Percentiles rank a stretch among this genome's conserved stretches.
Conservation (phyloP, 148 eudicot genomes). For the Vaccinium darrowii region DNA sequence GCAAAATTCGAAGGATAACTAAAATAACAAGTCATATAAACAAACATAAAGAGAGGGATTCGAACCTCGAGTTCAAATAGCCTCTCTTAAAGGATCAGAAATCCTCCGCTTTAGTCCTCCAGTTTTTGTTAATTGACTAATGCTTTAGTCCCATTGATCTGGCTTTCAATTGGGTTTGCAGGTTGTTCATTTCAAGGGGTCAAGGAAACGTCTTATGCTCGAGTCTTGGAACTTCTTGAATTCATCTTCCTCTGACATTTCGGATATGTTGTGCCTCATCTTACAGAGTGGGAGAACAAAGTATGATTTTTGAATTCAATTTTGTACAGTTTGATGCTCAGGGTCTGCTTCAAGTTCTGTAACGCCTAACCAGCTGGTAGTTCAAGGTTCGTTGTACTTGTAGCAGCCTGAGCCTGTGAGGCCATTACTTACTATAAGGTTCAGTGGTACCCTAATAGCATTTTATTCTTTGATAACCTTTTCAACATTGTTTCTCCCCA, state of each 20-base stretch:
- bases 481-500: not conserved
- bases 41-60: not conserved
- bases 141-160: not conserved
- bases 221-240: constrained; percentile 86
- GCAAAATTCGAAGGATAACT: not conserved
- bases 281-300: constrained; percentile 87
- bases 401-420: not conserved
- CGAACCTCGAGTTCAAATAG: not conserved
- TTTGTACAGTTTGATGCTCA: not conserved
- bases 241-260: constrained; percentile 47
- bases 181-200: constrained; percentile 97
- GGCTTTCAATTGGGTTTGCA: constrained; percentile 25
- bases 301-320: constrained; percentile 60
- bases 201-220: constrained; percentile 91
- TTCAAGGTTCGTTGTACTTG: not conserved
- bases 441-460: not conserved
- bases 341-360: not conserved
- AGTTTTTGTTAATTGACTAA: not conserved
- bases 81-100: not conserved
- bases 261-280: constrained; percentile 83
- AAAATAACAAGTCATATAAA: not conserved
- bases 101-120: not conserved
- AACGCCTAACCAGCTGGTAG: not conserved
- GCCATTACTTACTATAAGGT: not conserved
- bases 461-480: not conserved